Evolutionary conservation across 2,329 filamentous ascomycete genomes (phyloP), one percentile per base, ranked within the genome.

Genomic region (Diaporthe helianthi): DNA sequence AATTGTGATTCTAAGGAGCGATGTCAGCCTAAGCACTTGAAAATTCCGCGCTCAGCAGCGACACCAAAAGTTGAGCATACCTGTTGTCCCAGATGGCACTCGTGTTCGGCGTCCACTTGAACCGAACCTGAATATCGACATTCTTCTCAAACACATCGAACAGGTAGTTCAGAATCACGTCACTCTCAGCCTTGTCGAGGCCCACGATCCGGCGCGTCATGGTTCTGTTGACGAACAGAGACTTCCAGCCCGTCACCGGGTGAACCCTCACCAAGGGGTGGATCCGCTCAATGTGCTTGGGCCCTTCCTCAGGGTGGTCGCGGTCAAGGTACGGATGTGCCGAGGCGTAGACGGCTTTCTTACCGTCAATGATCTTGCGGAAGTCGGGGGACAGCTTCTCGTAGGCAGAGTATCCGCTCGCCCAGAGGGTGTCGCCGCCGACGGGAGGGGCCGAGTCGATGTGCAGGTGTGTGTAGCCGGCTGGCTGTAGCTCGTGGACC

Each of bases 351-450:
- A 93, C 85, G 24, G 89, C 91, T 5, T 84, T 78, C 69, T 83
- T 85, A 7, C 90, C 90, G 73, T 93, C 90, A 71, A 93, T 90
- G 65, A 93, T 87, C 76, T 86, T 86, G 49, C 90, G 89, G 80
- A 93, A 93, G 2, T 82, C 86, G 0, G 90, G 91, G 1, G 88
- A 91, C 0, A 93, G 83, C 79, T 93, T 93, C 78, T 92, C 90
- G 73, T 93, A 93, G 0, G 90, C 90, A 0, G 87, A 82, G 75
- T 93, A 93, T 1, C 90, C 90, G 69, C 85, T 89, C 0, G 90
- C 89, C 90, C 91, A 93, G 0, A 93, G 84, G 0, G 91, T 93
- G 76, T 93, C 91, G 13, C 91, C 91, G 1, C 91, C 91, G 0
- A 88, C 76, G 0, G 82, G 83, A 0, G 90, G 89, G 0, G 93